A percentile compares a stretch with the other conserved stretches of the same genome.
Evolutionary conservation across 495 filamentous ascomycete species (phyloP).

Genomic region (Cladorrhinum samala): DNA sequence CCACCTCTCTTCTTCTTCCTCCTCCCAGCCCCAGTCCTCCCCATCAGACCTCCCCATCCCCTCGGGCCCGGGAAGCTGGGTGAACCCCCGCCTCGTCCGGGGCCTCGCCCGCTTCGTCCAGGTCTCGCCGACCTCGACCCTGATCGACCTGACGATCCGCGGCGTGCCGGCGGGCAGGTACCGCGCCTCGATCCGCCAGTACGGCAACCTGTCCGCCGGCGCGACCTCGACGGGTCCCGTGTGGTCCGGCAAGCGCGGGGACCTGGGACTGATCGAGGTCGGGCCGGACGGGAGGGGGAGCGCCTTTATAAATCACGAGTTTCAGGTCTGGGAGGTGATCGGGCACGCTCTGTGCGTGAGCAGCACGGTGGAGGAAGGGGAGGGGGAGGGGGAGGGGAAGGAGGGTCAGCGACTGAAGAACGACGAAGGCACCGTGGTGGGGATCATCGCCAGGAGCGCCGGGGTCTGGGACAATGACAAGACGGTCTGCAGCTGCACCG

Average conservation of each 20-base stretch:
- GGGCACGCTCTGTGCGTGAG: conserved; percentile 83
- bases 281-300: too few species aligned
- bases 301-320: conserved; percentile 69
- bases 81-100: conserved; percentile 48
- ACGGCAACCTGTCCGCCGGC: conserved; percentile 84
- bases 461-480: conserved; percentile 99
- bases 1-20: conserved; percentile 16
- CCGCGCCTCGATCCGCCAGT: conserved; percentile 71
- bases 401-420: conserved; percentile 51
- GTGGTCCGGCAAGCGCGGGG: conserved; percentile 51
- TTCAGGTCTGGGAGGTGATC: conserved; percentile 93
- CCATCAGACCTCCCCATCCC: too few species aligned
- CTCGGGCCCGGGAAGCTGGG: conserved; percentile 24
- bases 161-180: conserved; percentile 80
- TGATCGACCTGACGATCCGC: conserved; percentile 83
- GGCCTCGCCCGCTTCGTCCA: conserved; percentile 79
- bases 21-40: conserved; percentile 23
- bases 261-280: too few species aligned
- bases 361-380: too few species aligned
- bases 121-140: conserved; percentile 63
- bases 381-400: conserved; percentile 45
- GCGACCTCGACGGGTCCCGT: conserved; percentile 74
- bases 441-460: conserved; percentile 88
- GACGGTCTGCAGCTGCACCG: conserved; percentile 88
- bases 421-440: conserved; percentile 77